A percentile compares a stretch with the other conserved stretches of the same genome.
Conservation (phyloP, 2,329 filamentous ascomycete species). For the Orbilia blumenaviensis region DNA sequence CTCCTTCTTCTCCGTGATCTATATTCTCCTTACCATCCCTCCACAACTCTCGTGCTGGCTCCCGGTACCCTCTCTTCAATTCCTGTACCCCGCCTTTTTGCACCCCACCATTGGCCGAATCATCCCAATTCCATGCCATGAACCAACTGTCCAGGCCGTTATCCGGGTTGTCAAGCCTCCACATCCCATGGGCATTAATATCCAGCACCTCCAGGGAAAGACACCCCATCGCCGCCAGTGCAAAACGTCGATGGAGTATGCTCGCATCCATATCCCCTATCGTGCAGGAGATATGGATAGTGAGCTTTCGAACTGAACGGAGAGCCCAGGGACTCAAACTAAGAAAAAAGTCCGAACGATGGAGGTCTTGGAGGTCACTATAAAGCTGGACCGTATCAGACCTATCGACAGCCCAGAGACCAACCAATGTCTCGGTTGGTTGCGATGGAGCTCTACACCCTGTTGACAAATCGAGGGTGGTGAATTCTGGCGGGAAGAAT, state of each 20-base stretch:
- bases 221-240: not conserved
- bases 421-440: no score
- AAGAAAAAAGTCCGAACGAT: conserved; percentile 16
- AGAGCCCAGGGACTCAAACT: not conserved
- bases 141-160: conserved; percentile 14
- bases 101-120: no score
- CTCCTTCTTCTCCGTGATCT: not conserved
- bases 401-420: no score
- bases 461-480: not conserved
- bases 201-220: not conserved
- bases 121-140: not conserved
- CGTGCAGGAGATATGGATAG: conserved; percentile 14
- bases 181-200: conserved; percentile 16
- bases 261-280: not conserved
- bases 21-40: no score
- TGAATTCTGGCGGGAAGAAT: not conserved
- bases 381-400: no score
- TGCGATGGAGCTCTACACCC: not conserved
- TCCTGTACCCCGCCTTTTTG: no score
- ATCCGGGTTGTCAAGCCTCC: not conserved
- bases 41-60: no score
- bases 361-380: not conserved
- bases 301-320: not conserved
- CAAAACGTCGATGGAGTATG: not conserved
- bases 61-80: no score